Conservation (phyloP, 176 grass and related monocot genomes). For the Zea mays region Zm-B73-REFERENCE-NAM-5.0 NC_050097.1:193601501-193602000, state of each 20-base stretch:
- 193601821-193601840: not conserved
- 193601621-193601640: not conserved
- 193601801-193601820: too few relatives aligned
- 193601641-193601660: conserved; percentile 19
- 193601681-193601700: too few relatives aligned
- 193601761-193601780: not conserved
- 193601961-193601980: too few relatives aligned
- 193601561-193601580: too few relatives aligned
- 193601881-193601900: conserved; percentile 7
- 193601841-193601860: not conserved
- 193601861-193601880: conserved; percentile 5
- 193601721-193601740: not conserved
- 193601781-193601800: not conserved
- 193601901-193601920: not conserved
- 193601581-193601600: conserved; percentile 17
- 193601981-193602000: not conserved
- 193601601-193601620: conserved; percentile 26
- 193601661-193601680: not conserved
- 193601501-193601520: too few relatives aligned
- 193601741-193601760: not conserved
- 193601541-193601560: too few relatives aligned
- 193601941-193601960: not conserved
- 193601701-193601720: not conserved
- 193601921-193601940: not conserved
- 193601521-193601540: too few relatives aligned